Evolutionary conservation across 768 basidiomycete genomes (phyloP), one percentile per base, ranked within the genome.

Genomic region (Filobasidium floriforme): DNA sequence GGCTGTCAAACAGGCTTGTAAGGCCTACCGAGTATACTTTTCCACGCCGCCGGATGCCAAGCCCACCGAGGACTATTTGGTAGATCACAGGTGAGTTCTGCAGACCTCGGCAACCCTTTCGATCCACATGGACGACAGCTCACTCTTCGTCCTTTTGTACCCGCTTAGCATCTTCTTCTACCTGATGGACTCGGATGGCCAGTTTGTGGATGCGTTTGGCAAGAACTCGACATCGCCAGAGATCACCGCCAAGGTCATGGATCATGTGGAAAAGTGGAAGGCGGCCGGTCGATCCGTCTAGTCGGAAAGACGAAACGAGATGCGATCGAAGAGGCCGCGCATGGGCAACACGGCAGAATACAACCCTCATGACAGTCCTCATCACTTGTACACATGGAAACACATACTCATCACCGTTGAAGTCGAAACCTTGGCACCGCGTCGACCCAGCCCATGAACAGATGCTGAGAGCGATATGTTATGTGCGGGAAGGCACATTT

Each of bases 1-100:
- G 19, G 82, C 85, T 19, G 87, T 88, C 69, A 98, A 98, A 79
- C 83, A 86, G 29, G 85, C 87, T 26, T 98, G 94, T 83, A 94
- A 92, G 78, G 86, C 89, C 29, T 99, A 94, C 79, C 88, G 96
- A 46, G 96, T 99, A 49, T 99, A 99, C 80, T 99, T 99, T 82
- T 96, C 92, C 7, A 97, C 94, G 5, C 90, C 90, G 11, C 81
- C 81, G 1, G 81, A 89, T 72, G 89, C 92, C 1, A 87, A 90
- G 72, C 72, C 82, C 3, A 71, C 72, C 10, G 93, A 92, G 60
- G 96, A 99, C 81, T 99, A 98, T 77, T 85, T 99, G 52, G 96
- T 99, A 41, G 96, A 98, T 80, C 81, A 82, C 75, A 75, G 72
- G 78, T 78, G n/a, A 66, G 74, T 72, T 59, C 26, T n/a, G 1